These are phyloP conservation scores for Rachicladosporium sp. DNA, from an alignment of 2,329 filamentous ascomycete genomes.

Conservation along the genomic window DNA sequence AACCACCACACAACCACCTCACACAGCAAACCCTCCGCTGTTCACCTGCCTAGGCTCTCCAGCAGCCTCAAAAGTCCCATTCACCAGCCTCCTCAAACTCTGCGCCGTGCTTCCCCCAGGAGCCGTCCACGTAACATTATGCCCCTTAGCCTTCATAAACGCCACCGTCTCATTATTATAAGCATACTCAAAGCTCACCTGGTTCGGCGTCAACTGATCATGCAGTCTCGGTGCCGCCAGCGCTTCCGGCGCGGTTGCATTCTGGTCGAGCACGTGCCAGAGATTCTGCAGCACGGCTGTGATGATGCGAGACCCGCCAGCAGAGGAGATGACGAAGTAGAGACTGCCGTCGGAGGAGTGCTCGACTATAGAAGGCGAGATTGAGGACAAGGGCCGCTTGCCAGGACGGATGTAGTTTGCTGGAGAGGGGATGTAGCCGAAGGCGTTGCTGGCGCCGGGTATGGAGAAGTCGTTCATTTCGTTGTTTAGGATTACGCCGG, in stretches of 20 bases:
- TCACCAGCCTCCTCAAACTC: conserved; percentile 46
- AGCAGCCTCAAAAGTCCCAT: conserved; percentile 66
- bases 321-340: conserved; percentile 59
- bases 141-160: conserved; percentile 51
- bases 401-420: conserved; percentile 70
- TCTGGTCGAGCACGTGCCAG: conserved; percentile 58
- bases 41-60: conserved; percentile 63
- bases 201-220: conserved; percentile 68
- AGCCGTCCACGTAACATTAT: conserved; percentile 59
- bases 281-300: conserved; percentile 64
- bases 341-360: conserved; percentile 50
- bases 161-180: conserved; percentile 55
- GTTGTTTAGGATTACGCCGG: conserved; percentile 63
- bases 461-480: conserved; percentile 68
- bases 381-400: conserved; percentile 75
- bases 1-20: no score
- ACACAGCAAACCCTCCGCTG: conserved; percentile 47
- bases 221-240: conserved; percentile 59
- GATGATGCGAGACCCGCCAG: conserved; percentile 74
- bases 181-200: conserved; percentile 52
- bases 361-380: conserved; percentile 68
- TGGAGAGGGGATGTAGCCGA: conserved; percentile 69
- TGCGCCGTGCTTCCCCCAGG: conserved; percentile 58
- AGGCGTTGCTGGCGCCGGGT: conserved; percentile 63
- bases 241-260: conserved; percentile 47